phyloP scores from a whole-genome alignment of 2,329 filamentous ascomycete genomes.

The Emmonsiellopsis sp. region DNA sequence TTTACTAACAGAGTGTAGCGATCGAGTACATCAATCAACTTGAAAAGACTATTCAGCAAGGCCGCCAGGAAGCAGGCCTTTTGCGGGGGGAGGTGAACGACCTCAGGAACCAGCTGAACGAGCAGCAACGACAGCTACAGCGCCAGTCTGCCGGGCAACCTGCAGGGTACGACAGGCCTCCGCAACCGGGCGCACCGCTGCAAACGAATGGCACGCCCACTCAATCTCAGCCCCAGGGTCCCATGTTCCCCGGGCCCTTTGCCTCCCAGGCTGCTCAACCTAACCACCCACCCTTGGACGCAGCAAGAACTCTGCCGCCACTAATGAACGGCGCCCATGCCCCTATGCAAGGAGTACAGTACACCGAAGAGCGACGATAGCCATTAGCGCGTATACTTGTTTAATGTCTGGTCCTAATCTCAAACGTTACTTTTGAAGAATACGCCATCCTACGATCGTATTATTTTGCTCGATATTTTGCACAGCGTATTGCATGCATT shows the following conservation, averaged over 20 bases:
- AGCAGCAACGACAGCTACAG: constrained; percentile 16
- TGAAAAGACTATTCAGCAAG: constrained; percentile 31
- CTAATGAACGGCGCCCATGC: constrained; percentile 36
- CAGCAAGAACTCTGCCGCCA: constrained; percentile 39
- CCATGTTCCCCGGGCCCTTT: constrained; percentile 15
- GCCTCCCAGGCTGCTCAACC: constrained; percentile 21
- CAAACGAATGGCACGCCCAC: constrained; percentile 22
- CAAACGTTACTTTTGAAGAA: background rate
- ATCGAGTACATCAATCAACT: constrained; percentile 41
- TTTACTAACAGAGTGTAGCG: constrained; percentile 31
- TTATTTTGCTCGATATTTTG: background rate
- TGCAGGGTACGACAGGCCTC: constrained; percentile 23
- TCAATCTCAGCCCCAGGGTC: constrained; percentile 18
- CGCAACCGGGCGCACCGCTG: constrained; percentile 19
- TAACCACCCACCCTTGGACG: constrained; percentile 28
- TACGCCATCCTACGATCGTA: background rate
- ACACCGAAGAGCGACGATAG: constrained; percentile 40
- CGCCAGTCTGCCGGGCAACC: constrained; percentile 26
- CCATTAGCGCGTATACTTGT: constrained; percentile 2
- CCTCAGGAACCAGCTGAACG: constrained; percentile 10
- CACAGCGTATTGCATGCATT: background rate
- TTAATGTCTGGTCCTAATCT: background rate
- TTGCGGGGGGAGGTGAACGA: constrained; percentile 23
- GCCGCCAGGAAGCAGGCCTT: constrained; percentile 30
- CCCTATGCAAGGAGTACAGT: constrained; percentile 44